These are phyloP conservation scores for Rosa chinensis DNA, from an alignment of 306 rosid species.

Conservation along the genomic window DNA sequence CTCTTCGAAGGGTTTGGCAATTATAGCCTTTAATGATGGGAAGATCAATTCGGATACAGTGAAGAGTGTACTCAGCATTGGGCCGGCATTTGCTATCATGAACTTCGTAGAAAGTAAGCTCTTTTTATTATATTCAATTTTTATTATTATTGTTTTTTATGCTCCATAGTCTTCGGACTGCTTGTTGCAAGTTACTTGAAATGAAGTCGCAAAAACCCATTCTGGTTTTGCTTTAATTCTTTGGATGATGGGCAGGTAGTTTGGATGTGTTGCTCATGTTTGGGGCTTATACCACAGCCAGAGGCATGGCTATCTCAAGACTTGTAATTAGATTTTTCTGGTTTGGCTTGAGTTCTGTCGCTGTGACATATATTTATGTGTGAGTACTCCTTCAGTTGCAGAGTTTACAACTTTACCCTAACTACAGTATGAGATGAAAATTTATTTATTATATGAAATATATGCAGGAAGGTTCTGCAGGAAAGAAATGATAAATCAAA, in stretches of 20 bases:
- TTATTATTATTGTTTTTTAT: neutral
- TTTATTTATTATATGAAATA: conserved; percentile 5
- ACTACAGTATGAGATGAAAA: conserved; percentile 7
- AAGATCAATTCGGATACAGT: conserved; percentile 59
- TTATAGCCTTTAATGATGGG: conserved; percentile 72
- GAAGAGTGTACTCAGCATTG: conserved; percentile 76
- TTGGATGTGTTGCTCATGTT: conserved; percentile 88
- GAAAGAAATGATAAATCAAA: conserved; percentile 66
- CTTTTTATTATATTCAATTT: neutral
- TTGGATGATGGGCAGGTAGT: conserved; percentile 42
- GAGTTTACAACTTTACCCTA: neutral
- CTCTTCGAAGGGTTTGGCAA: conserved; percentile 65
- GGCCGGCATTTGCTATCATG: conserved; percentile 87
- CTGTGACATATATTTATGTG: conserved; percentile 75
- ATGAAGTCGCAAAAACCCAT: neutral
- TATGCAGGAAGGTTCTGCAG: conserved; percentile 87
- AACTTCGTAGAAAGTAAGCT: conserved; percentile 76
- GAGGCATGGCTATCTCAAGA: conserved; percentile 99
- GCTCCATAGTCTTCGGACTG: conserved; percentile 20
- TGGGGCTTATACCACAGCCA: conserved; percentile 89
- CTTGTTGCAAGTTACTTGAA: conserved; percentile 7
- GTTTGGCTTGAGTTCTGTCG: conserved; percentile 77
- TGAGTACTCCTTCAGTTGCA: conserved; percentile 41
- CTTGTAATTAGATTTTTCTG: conserved; percentile 87
- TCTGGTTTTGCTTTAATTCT: conserved; percentile 17